Evolutionary conservation across 139 green algal genomes (phyloP).

Genomic region (Eudorina sp.): DNA sequence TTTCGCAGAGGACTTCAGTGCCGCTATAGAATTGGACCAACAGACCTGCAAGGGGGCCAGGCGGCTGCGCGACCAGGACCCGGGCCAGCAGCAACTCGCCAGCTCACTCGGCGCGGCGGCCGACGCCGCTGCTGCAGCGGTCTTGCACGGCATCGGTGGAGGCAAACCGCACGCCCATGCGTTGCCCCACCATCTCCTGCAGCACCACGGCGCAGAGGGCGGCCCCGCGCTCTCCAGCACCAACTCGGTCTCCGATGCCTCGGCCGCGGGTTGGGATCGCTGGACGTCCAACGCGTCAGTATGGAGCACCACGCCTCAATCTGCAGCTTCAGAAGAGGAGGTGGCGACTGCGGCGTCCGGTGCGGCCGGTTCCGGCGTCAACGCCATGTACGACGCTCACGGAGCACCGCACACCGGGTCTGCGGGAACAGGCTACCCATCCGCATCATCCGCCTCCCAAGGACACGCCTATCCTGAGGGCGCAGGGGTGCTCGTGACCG

Average conservation of each 20-base stretch:
- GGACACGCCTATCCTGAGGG: neutral
- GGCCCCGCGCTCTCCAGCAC: neutral
- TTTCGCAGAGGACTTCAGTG: conserved; percentile 40
- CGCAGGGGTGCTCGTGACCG: neutral
- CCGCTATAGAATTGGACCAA: conserved; percentile 4
- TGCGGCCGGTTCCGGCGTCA: neutral
- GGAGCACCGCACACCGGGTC: neutral
- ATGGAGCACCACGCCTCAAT: conserved; percentile 38
- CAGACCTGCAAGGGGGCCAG: neutral
- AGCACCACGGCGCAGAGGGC: neutral
- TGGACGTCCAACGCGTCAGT: conserved; percentile 1
- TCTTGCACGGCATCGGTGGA: neutral
- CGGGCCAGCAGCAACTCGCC: conserved; percentile 8
- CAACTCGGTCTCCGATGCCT: conserved; percentile 14
- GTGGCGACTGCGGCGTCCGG: neutral
- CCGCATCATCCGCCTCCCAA: too few relatives aligned
- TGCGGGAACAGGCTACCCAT: neutral
- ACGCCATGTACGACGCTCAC: neutral
- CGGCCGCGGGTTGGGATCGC: conserved; percentile 24
- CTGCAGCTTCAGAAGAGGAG: conserved; percentile 2
- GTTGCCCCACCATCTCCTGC: conserved; percentile 25
- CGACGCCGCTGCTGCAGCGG: neutral
- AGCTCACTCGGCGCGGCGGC: neutral
- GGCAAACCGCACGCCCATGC: neutral
- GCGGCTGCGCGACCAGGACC: conserved; percentile 15